Conservation (phyloP, 495 filamentous ascomycete genomes). For the Staphylotrichum tortipilum region DNA sequence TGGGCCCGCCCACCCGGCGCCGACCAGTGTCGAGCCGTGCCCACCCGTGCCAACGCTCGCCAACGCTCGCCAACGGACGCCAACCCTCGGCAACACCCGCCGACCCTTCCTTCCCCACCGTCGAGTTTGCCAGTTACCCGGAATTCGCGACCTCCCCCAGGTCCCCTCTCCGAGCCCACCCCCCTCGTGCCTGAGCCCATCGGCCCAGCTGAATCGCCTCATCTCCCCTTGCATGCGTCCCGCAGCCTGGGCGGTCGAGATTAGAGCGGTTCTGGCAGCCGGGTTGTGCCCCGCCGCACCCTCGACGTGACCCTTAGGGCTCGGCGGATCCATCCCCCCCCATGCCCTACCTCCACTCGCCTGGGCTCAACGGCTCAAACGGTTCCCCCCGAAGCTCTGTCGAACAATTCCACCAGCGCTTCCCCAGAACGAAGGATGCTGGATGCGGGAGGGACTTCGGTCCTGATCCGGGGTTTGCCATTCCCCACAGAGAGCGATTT, state of each 20-base stretch:
- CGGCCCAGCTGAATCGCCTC: not conserved
- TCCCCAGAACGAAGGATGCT: slow-evolving; percentile 5
- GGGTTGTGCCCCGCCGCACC: slow-evolving; percentile 12
- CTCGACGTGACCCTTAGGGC: slow-evolving; percentile 5
- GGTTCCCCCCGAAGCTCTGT: not conserved
- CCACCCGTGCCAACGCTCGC: no score
- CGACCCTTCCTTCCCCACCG: no score
- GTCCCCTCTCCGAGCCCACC: no score
- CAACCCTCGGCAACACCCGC: no score
- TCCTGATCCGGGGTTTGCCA: no score
- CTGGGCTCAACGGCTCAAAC: not conserved
- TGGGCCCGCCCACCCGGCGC: no score
- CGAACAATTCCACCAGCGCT: not conserved
- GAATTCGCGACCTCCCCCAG: no score
- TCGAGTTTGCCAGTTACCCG: no score
- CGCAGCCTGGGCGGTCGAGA: slow-evolving; percentile 6
- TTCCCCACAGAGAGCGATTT: no score
- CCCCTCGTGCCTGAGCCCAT: not conserved
- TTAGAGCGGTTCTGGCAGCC: slow-evolving; percentile 17
- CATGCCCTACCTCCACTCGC: no score
- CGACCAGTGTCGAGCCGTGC: no score
- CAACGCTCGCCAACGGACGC: no score
- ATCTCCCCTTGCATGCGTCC: not conserved
- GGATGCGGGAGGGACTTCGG: not conserved
- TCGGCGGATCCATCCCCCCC: slow-evolving; percentile 10